Conservation (phyloP, 768 basidiomycete genomes). For the Cystoderma amianthinum region DNA sequence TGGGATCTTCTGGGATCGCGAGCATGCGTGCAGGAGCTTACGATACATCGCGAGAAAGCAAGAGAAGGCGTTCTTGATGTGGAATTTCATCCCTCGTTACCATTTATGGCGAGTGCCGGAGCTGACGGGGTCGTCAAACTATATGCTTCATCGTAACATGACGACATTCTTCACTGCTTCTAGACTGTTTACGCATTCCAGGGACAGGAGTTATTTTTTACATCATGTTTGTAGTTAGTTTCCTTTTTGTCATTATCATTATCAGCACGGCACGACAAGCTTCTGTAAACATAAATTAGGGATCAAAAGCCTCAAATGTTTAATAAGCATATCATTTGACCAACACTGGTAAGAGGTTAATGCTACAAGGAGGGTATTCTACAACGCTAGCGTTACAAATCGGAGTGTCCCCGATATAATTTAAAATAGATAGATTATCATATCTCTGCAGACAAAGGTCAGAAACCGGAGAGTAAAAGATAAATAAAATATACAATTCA, state of each 20-base stretch:
- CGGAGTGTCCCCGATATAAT: too few relatives aligned
- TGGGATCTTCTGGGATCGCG: slow-evolving; percentile 86
- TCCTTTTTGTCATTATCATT: too few relatives aligned
- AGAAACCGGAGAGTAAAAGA: too few relatives aligned
- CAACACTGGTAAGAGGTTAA: too few relatives aligned
- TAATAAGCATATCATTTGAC: too few relatives aligned
- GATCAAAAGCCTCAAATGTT: too few relatives aligned
- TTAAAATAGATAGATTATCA: too few relatives aligned
- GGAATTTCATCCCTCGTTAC: slow-evolving; percentile 75
- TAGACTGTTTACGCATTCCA: slow-evolving; percentile 29
- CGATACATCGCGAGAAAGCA: slow-evolving; percentile 83
- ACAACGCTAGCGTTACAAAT: too few relatives aligned
- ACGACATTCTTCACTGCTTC: slow-evolving; percentile 13
- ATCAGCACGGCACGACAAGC: too few relatives aligned
- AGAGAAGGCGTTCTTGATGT: slow-evolving; percentile 89
- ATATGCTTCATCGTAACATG: slow-evolving; percentile 73
- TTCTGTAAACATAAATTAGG: too few relatives aligned
- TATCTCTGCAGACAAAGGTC: too few relatives aligned
- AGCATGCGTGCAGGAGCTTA: slow-evolving; percentile 84
- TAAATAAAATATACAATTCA: neutral
- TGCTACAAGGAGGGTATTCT: too few relatives aligned
- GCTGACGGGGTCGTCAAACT: slow-evolving; percentile 92
- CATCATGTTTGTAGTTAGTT: slow-evolving; percentile 18
- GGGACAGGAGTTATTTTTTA: slow-evolving; percentile 18
- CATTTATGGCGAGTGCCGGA: slow-evolving; percentile 91